A percentile compares a stretch with the other conserved stretches of the same genome.
Conservation (phyloP, 345 rosid species). For the Sisymbrium altissimum region DNA sequence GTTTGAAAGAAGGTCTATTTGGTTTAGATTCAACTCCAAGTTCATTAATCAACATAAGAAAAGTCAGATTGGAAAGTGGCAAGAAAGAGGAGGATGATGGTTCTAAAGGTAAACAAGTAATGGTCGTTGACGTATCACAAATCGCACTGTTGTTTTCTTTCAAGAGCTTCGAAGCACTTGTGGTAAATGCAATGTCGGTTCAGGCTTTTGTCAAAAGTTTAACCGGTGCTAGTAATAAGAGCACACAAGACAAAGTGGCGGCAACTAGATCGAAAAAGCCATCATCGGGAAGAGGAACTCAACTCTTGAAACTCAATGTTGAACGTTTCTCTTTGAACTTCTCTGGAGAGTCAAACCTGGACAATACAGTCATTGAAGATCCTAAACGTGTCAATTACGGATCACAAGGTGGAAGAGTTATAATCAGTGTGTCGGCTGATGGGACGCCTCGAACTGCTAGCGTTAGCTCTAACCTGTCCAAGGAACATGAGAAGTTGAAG, state of each 20-base stretch:
- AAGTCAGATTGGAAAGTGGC: constrained; percentile 72
- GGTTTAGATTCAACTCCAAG: constrained; percentile 73
- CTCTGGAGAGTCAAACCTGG: constrained; percentile 63
- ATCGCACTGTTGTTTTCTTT: constrained; percentile 62
- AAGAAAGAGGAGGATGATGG: constrained; percentile 65
- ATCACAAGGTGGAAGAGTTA: constrained; percentile 86
- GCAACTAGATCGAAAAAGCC: constrained; percentile 48
- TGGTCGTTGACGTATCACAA: constrained; percentile 73
- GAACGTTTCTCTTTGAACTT: constrained; percentile 74
- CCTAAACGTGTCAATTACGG: constrained; percentile 98
- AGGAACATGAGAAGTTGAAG: constrained; percentile 56
- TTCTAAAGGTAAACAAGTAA: constrained; percentile 53
- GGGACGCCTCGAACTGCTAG: constrained; percentile 77
- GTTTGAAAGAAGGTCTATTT: constrained; percentile 71
- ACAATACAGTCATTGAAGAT: constrained; percentile 66
- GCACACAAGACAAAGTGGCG: constrained; percentile 41
- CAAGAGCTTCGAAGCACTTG: constrained; percentile 65
- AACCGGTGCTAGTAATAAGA: constrained; percentile 45
- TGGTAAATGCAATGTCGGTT: constrained; percentile 59
- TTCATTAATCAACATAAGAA: constrained; percentile 67
- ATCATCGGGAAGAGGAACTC: constrained; percentile 72
- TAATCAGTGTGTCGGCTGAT: constrained; percentile 65
- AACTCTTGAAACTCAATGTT: constrained; percentile 65
- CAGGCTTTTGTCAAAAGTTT: constrained; percentile 57
- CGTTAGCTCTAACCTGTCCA: constrained; percentile 48